Base-by-base conservation (phyloP, 2,329 filamentous ascomycete genomes). In the Aspergillus pseudonomiae region DNA sequence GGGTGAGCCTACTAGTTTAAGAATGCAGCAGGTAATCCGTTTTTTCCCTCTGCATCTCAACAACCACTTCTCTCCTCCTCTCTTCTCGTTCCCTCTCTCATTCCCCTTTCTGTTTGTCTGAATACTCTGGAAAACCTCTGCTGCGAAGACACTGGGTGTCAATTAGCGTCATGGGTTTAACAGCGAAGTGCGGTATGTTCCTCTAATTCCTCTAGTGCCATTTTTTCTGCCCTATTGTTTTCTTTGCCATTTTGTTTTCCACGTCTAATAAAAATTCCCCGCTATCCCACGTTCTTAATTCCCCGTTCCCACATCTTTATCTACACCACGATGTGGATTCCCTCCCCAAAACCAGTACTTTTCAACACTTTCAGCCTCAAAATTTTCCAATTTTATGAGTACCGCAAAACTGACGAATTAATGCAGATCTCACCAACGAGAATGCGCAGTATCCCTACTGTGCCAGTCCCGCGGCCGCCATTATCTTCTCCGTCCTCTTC, bases 401-500 rank as follows among this genome's bases (percentile, higher is more conserved):
- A 6, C 6, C 14, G 14, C 14, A 36, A 14, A 16, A 16, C 34
- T 36, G 24, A 50, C 24, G 6, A 50, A 9, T 16, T 16, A 16
- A 21, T 11, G 4, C 24, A 50, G 46, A 50, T 50, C 46, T 50
- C 24, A 50, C 46, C 46, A 28, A 19, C 10, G 26, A 50, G 26
- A 30, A 68, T 46, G 63, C 59, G 28, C 61, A 62, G 34, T 64
- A 64, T 28, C 55, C 61, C 45, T 81, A 78, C 66, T 74, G 77
- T 39, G 79, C 79, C 4, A 79, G 75, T 2, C 75, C 78, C 57
- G 70, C 50, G 1, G 76, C 74, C 0, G 78, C 80, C 0, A 55
- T 81, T 6, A 53, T 75, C 39, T 79, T 79, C 64, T 60, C 75
- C 3, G 66, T 74, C 6, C 58, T 79, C 12, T 81, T 81, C 65